A percentile compares a stretch with the other conserved stretches of the same genome.
phyloP scores from a whole-genome alignment of 2,329 filamentous ascomycete species.

The Paecilomyces variotii region DNA sequence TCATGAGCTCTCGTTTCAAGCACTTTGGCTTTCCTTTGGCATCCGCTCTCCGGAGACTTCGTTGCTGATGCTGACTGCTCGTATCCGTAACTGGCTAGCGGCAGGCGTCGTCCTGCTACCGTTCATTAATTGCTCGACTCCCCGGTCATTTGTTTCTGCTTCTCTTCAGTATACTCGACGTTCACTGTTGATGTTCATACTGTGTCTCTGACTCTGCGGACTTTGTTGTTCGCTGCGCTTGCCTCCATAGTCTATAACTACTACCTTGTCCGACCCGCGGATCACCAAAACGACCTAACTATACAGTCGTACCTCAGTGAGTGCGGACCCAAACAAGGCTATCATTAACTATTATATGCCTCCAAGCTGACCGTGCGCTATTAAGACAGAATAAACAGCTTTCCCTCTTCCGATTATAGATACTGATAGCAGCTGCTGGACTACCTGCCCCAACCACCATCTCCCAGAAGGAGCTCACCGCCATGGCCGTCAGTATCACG shows the following conservation, averaged over 20 bases:
- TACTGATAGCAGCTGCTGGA: conserved; percentile 24
- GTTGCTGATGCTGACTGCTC: background rate
- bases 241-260: background rate
- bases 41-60: background rate
- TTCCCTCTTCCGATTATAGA: conserved; percentile 1
- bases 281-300: background rate
- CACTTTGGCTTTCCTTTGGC: background rate
- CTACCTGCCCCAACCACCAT: conserved; percentile 4
- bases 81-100: background rate
- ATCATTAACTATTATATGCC: background rate
- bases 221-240: background rate
- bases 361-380: background rate
- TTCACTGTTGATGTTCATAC: background rate
- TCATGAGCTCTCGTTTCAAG: background rate
- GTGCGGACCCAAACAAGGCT: background rate
- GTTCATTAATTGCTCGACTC: background rate
- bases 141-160: background rate
- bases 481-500: conserved; percentile 27
- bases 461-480: conserved; percentile 10
- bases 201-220: background rate
- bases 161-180: background rate
- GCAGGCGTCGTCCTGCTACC: background rate
- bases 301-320: background rate
- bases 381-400: background rate
- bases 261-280: background rate